phyloP scores from a whole-genome alignment of 495 filamentous ascomycete species.

The Penicillium odoratum region DNA sequence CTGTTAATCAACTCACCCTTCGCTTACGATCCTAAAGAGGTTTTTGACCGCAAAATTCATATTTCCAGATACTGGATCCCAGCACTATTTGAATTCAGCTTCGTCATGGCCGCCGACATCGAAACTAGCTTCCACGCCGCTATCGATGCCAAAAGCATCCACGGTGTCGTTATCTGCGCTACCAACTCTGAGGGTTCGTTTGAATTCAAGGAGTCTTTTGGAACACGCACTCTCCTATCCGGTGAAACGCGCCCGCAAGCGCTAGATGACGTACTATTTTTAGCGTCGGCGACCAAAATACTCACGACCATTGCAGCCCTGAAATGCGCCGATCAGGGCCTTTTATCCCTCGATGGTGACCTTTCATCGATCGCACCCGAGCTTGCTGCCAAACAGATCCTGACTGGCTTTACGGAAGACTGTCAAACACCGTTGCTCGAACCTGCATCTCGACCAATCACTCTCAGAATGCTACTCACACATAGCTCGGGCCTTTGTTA shows the following conservation, averaged over 20 bases:
- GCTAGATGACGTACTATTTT: constrained; percentile 34
- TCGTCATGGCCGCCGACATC: constrained; percentile 12
- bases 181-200: constrained; percentile 25
- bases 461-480: constrained; percentile 46
- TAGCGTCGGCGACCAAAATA: constrained; percentile 28
- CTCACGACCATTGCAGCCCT: constrained; percentile 34
- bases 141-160: constrained; percentile 24
- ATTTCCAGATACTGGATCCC: too few species aligned
- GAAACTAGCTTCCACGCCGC: constrained; percentile 29
- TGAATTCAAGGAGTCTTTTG: constrained; percentile 29
- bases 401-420: constrained; percentile 39
- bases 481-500: constrained; percentile 52
- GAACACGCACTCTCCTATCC: constrained; percentile 36
- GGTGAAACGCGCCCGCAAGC: constrained; percentile 37
- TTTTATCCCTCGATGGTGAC: constrained; percentile 42
- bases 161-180: constrained; percentile 29
- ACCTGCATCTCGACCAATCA: constrained; percentile 33
- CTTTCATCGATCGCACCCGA: constrained; percentile 41
- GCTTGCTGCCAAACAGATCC: constrained; percentile 35
- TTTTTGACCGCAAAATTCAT: too few species aligned
- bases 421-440: constrained; percentile 27
- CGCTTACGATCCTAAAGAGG: too few species aligned
- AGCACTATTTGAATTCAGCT: not conserved
- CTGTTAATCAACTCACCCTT: too few species aligned
- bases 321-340: constrained; percentile 50